Evolutionary conservation across 2,329 filamentous ascomycete genomes (phyloP), one percentile per base, ranked within the genome.

Genomic region (Diplodia scrobiculata): DNA sequence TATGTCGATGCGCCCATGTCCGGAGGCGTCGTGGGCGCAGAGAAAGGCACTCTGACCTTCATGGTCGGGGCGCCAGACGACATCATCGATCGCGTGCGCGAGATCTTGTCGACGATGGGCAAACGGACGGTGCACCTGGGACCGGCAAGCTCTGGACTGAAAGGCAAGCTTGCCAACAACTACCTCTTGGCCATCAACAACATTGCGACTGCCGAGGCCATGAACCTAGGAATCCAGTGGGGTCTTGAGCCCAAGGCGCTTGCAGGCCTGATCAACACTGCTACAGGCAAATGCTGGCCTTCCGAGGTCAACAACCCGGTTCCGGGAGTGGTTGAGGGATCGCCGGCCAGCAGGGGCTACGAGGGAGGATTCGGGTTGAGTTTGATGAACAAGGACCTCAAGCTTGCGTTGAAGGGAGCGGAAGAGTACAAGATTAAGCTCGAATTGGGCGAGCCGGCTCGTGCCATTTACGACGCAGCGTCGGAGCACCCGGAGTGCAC

Each of bases 1-100:
- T 97, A 98, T 74, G 88, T 97, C 67, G 95, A 99, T 75, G 94
- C 95, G 2, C 95, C 95, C 52, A 97, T 99, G 89, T 98, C 94
- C 0, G 95, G 95, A 55, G 95, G 95, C 60, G 93, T 97, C 0
- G 92, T 98, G 5, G 95, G 94, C 51, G 95, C 95, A 11, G 84
- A 87, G 5, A 92, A 92, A 13, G 95, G 90, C 38, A 93, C 92
- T 0, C 82, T 99, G 67, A 97, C 93, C 0, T 99, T 99, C 77
- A 98, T 99, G 95, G 87, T 98, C 66, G 95, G 95, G 51, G 85
- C 89, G 6, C 82, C 87, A 0, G 74, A 81, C 0, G 80, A 84
- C 3, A 76, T 91, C 0, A 82, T 95, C 1, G 79, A 87, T 1
- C 84, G 86, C 11, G 83, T 91, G 10, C 89, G 89, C 66, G 84